Percentiles rank a stretch among this genome's conserved stretches.
phyloP scores from a whole-genome alignment of 2,329 filamentous ascomycete species.

The Fusarium fujikuroi region DNA sequence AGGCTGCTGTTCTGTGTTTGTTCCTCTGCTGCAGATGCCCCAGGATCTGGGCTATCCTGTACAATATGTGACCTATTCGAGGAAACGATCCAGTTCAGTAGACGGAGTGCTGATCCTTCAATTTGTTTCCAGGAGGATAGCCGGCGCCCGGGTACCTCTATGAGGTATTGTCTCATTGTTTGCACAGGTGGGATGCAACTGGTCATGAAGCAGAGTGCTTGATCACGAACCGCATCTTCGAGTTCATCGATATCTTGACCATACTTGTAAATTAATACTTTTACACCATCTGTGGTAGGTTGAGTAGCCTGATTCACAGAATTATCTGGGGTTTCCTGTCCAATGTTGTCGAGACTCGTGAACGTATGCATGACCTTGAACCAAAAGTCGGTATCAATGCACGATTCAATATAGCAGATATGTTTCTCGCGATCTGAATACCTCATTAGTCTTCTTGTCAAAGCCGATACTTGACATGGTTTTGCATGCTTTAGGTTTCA shows the following conservation, averaged over 20 bases:
- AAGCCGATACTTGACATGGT: neutral
- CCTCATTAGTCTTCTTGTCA: neutral
- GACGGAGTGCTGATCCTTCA: slow-evolving; percentile 70
- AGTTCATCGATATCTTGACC: slow-evolving; percentile 42
- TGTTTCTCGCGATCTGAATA: slow-evolving; percentile 31
- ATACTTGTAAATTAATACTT: slow-evolving; percentile 40
- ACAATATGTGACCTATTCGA: slow-evolving; percentile 90
- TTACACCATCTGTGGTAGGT: slow-evolving; percentile 15
- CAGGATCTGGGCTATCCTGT: slow-evolving; percentile 67
- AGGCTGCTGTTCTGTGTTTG: slow-evolving; percentile 46
- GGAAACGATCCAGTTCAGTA: slow-evolving; percentile 88
- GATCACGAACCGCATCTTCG: neutral
- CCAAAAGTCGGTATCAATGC: neutral
- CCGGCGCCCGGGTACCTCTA: slow-evolving; percentile 49
- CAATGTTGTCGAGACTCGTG: neutral
- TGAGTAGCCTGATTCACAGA: slow-evolving; percentile 1
- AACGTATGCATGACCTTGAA: slow-evolving; percentile 30
- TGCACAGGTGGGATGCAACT: slow-evolving; percentile 70
- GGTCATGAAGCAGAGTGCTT: slow-evolving; percentile 58
- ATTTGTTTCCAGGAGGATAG: slow-evolving; percentile 65
- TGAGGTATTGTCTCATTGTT: slow-evolving; percentile 64
- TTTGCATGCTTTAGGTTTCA: neutral
- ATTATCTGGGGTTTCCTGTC: neutral
- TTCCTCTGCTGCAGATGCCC: neutral
- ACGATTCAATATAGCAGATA: slow-evolving; percentile 29